Base-by-base conservation (phyloP, 2,329 filamentous ascomycete species). In the Aspergillus sp. region DNA sequence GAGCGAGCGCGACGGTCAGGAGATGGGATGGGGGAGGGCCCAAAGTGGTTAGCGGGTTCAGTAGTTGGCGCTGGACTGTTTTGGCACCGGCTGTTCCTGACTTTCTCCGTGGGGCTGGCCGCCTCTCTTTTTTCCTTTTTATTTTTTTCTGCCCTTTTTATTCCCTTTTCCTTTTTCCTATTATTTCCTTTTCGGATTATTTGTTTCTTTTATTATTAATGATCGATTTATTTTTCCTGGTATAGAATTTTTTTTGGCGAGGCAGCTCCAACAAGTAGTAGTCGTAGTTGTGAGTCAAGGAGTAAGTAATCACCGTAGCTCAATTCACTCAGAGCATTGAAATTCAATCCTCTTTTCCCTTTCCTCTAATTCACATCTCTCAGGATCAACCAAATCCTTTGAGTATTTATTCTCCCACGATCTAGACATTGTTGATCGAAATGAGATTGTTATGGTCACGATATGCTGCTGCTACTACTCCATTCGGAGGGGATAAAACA, bases 51-150 rank as follows among this genome's bases (percentile, higher is more conserved):
- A 62, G 58, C 52, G 52, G 54, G 55, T 32, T 36, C 39, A 50
- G 23, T 19, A 36, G 38, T 60, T 58, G 48, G 54, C 47, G 58
- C 49, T 62, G 52, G 59, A 23, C 54, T 62, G 57, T 57, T 61
- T 54, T 64, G 58, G 58, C 56, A 62, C 57, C 55, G 52, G 53
- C 54, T 61, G 62, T 65, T 65, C 59, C 61, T 65, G 61, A 54
- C 52, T 49, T 61, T 63, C 55, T 52, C 61, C 54, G 62, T 64
- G 61, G 61, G 59, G 61, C 63, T 57, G 25, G 39, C 52, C 30
- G 38, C 25, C 51, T 57, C 48, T 55, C 53, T 41, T 50, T 53
- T 62, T 47, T 19, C n/a, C 39, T 51, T n/a, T 38, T n/a, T 57
- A 15, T 52, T 41, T 53, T 57, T 39, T 51, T 48, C 36, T 47